A percentile compares a stretch with the other conserved stretches of the same genome.
Evolutionary conservation across 2,329 filamentous ascomycete species (phyloP).

Genomic region (Gaeumannomyces tritici): DNA sequence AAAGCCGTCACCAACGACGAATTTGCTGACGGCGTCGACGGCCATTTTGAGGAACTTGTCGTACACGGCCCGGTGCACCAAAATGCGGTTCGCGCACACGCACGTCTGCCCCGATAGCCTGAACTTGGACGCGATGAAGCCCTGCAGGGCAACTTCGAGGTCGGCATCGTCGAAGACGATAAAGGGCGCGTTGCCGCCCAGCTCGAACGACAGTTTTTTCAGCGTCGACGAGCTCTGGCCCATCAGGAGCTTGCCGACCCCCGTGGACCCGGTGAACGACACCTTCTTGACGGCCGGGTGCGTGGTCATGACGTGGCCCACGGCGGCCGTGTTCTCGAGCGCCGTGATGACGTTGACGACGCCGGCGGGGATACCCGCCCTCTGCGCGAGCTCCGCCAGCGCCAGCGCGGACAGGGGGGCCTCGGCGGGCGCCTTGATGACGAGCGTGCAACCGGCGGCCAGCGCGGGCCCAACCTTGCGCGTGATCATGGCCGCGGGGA

Average conservation of each 20-base stretch:
- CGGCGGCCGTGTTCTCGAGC: slow-evolving; percentile 6
- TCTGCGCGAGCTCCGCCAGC: slow-evolving; percentile 51
- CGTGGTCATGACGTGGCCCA: slow-evolving; percentile 4
- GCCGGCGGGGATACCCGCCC: slow-evolving; percentile 58
- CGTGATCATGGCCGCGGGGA: slow-evolving; percentile 41
- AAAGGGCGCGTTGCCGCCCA: slow-evolving; percentile 55
- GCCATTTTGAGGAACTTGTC: slow-evolving; percentile 12
- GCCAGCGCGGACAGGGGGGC: slow-evolving; percentile 61
- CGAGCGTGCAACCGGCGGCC: slow-evolving; percentile 61
- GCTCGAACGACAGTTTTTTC: slow-evolving; percentile 55
- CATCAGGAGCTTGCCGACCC: slow-evolving; percentile 49
- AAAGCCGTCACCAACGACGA: slow-evolving; percentile 9
- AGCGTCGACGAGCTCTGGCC: slow-evolving; percentile 46
- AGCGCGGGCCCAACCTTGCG: slow-evolving; percentile 39
- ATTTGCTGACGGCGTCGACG: slow-evolving; percentile 6
- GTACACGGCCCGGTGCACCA: slow-evolving; percentile 12
- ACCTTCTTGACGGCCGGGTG: slow-evolving; percentile 32
- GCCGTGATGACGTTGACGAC: slow-evolving; percentile 31
- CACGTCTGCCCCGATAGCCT: slow-evolving; percentile 47
- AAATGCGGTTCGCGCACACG: slow-evolving; percentile 32
- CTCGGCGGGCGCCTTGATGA: slow-evolving; percentile 61
- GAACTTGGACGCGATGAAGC: slow-evolving; percentile 29
- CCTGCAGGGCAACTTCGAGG: slow-evolving; percentile 43
- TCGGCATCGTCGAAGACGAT: slow-evolving; percentile 56
- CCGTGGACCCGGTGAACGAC: slow-evolving; percentile 56